phyloP scores from a whole-genome alignment of 1,284 basidiomycete genomes.

The Coniophora puteana region DNA sequence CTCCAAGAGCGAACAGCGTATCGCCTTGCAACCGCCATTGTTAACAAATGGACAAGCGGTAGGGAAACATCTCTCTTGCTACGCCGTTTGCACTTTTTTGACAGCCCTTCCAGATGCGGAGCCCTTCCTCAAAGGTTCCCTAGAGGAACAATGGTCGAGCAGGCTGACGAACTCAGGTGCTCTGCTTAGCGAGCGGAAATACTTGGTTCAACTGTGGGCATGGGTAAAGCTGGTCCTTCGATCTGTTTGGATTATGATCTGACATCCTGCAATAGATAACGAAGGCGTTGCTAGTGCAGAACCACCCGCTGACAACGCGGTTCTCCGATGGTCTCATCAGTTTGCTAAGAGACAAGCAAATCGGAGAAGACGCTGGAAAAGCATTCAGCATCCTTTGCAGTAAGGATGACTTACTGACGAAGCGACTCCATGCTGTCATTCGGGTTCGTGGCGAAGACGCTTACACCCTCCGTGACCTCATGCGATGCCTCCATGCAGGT shows the following conservation, averaged over 20 bases:
- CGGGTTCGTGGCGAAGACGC: constrained; percentile 50
- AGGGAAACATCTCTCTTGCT: constrained; percentile 12
- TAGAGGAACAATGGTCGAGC: constrained; percentile 44
- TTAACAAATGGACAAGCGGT: constrained; percentile 79
- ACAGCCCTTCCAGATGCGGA: constrained; percentile 40
- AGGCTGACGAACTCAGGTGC: constrained; percentile 33
- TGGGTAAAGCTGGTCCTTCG: constrained; percentile 49
- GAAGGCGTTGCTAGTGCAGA: constrained; percentile 76
- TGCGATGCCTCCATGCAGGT: constrained; percentile 46
- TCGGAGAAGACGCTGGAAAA: constrained; percentile 70
- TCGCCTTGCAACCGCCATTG: constrained; percentile 58
- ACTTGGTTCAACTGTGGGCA: constrained; percentile 61
- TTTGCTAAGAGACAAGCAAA: constrained; percentile 56
- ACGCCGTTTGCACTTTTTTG: too few relatives aligned
- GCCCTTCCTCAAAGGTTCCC: constrained; percentile 39
- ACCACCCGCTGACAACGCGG: constrained; percentile 53
- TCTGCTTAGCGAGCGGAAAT: constrained; percentile 40
- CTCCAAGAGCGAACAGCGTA: too few relatives aligned
- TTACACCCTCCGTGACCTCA: constrained; percentile 4
- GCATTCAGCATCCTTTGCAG: constrained; percentile 66
- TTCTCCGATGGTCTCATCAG: constrained; percentile 68
- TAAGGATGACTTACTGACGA: constrained; percentile 62
- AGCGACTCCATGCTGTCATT: constrained; percentile 72
- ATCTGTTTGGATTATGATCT: constrained; percentile 1
- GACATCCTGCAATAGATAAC: constrained; percentile 49